Conservation (phyloP, 108 stramenopile genomes). For the Nitzschia sp. region DNA sequence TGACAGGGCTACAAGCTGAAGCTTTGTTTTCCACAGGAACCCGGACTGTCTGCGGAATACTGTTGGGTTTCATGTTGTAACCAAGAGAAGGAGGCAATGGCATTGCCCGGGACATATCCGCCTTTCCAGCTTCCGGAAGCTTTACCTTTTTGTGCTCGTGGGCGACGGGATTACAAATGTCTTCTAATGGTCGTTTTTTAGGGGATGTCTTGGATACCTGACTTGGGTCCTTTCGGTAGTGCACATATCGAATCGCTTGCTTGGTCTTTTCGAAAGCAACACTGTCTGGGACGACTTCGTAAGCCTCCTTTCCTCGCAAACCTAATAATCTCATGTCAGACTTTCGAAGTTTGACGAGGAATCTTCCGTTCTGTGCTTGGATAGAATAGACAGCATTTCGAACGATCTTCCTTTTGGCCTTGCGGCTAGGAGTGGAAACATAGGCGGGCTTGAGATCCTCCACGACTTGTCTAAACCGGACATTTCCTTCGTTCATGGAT, state of each 20-base stretch:
- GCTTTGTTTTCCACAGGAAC: too few relatives aligned
- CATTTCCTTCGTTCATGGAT: constrained; percentile 26
- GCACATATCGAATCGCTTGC: constrained; percentile 47
- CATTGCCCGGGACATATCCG: too few relatives aligned
- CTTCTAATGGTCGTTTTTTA: too few relatives aligned
- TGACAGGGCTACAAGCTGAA: too few relatives aligned
- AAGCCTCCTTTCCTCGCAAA: constrained; percentile 9
- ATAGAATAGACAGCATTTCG: constrained; percentile 3
- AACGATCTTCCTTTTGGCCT: constrained; percentile 20
- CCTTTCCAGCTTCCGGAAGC: too few relatives aligned
- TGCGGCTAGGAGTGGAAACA: constrained; percentile 14
- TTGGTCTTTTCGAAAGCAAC: constrained; percentile 56
- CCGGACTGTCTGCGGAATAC: too few relatives aligned
- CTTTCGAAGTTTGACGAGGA: constrained; percentile 12
- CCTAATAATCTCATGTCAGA: background rate
- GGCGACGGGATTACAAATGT: too few relatives aligned
- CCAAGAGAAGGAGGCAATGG: too few relatives aligned
- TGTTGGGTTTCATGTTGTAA: too few relatives aligned
- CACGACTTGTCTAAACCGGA: constrained; percentile 22
- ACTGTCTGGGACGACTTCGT: constrained; percentile 40
- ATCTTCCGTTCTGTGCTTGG: constrained; percentile 20
- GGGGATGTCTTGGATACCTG: too few relatives aligned
- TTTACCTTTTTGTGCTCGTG: too few relatives aligned
- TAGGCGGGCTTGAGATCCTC: constrained; percentile 12
- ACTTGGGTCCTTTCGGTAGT: constrained; percentile 24